A percentile compares a stretch with the other conserved stretches of the same genome.
These are phyloP conservation scores for Hyparrhenia diplandra DNA, from an alignment of 176 grass and related monocot species.

Conservation along the genomic window DNA sequence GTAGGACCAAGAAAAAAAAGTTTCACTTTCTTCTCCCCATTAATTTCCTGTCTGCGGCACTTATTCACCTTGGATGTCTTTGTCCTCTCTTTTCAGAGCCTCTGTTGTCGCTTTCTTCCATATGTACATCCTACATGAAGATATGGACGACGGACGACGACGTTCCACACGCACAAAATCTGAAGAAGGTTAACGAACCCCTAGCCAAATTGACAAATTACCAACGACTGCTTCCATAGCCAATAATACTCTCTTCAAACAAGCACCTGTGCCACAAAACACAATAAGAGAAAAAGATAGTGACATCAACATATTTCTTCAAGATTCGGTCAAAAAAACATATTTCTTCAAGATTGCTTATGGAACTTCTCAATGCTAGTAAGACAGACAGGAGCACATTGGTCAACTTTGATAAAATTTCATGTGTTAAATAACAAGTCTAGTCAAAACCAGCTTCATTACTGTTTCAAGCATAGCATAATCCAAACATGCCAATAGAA, in stretches of 20 bases:
- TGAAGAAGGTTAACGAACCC: constrained; percentile 34
- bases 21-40: constrained; percentile 8
- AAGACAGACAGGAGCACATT: not conserved
- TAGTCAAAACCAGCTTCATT: not conserved
- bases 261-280: constrained; percentile 36
- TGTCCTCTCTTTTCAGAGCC: constrained; percentile 32
- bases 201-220: constrained; percentile 49
- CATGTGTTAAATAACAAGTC: constrained; percentile 12
- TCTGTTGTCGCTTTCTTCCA: constrained; percentile 46
- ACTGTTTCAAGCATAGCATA: not conserved
- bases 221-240: constrained; percentile 31
- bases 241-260: constrained; percentile 40
- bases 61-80: constrained; percentile 40
- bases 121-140: constrained; percentile 51
- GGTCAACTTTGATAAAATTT: not conserved
- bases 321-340: too few species aligned
- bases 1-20: constrained; percentile 15
- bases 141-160: constrained; percentile 44
- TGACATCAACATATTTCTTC: not conserved
- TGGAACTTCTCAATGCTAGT: not conserved
- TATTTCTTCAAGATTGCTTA: not conserved
- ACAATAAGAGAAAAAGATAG: not conserved
- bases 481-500: constrained; percentile 4
- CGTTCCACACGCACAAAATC: constrained; percentile 21
- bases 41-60: constrained; percentile 19